Percentiles rank a stretch among this genome's conserved stretches.
phyloP scores from a whole-genome alignment of 176 grass and related monocot species.

The Phyllostachys edulis region DNA sequence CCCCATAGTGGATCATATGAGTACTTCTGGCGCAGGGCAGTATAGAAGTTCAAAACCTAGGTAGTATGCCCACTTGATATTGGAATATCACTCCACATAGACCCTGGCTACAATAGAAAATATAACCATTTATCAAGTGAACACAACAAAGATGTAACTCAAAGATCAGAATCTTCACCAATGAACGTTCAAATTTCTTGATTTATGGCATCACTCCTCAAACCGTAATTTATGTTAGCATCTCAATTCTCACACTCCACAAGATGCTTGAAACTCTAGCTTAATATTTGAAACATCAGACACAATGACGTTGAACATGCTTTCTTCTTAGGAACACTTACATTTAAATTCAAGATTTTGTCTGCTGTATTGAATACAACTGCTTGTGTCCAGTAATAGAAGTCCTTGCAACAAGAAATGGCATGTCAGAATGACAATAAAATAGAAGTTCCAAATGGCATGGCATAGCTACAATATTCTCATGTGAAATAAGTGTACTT shows the following conservation, averaged over 20 bases:
- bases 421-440: slow-evolving; percentile 30
- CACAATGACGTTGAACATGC: slow-evolving; percentile 75
- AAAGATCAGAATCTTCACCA: slow-evolving; percentile 69
- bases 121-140: slow-evolving; percentile 42
- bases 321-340: slow-evolving; percentile 63
- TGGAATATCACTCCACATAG: too few species aligned
- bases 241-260: slow-evolving; percentile 51
- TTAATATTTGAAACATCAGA: slow-evolving; percentile 94
- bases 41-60: too few species aligned
- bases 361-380: slow-evolving; percentile 66
- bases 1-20: too few species aligned
- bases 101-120: too few species aligned
- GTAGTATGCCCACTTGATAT: too few species aligned
- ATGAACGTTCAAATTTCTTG: slow-evolving; percentile 85
- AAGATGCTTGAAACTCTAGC: slow-evolving; percentile 72
- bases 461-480: slow-evolving; percentile 4
- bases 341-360: slow-evolving; percentile 62
- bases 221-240: slow-evolving; percentile 62
- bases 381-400: slow-evolving; percentile 94
- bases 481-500: slow-evolving; percentile 4
- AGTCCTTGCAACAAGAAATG: slow-evolving; percentile 63
- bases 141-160: slow-evolving; percentile 35
- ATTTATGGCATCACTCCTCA: slow-evolving; percentile 70
- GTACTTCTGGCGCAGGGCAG: too few species aligned
- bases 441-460: slow-evolving; percentile 25